Evolutionary conservation across 176 grass and related monocot genomes (phyloP), one percentile per base, ranked within the genome.

Genomic region (Carex kokanica): DNA sequence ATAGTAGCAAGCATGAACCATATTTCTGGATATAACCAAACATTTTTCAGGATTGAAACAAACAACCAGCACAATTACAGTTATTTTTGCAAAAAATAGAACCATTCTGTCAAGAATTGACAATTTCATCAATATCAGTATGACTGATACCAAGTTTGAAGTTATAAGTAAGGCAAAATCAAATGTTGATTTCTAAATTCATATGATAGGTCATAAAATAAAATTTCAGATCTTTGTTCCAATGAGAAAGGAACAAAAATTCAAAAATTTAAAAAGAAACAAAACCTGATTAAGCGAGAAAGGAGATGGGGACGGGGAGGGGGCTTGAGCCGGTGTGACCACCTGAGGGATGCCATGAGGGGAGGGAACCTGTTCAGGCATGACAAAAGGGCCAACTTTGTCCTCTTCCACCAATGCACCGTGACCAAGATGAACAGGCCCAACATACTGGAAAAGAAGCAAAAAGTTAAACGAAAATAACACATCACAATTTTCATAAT

Each of bases 221-320:
- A 59, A 41, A 81, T 68, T 4, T 16, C 5, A 86, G 52, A 66
- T 36, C 41, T 65, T 70, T 69, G 17, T 67, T 10, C 10, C 49
- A 60, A 81, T 67, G 14, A 80, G 47, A 3, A 65, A 54, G 51
- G 20, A 5, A 59, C 25, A 29, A 61, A 20, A 82, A 66, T 53
- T 52, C 52, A 29, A 61, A 20, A 82, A 75, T 53, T 52, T 16
- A 64, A 61, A 66, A 91, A 87, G 5, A 86, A 87, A 14, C 47
- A 78, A 64, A 64, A 98, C 95, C 95, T 98, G 95, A 84, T 64
- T 93, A 79, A 98, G 86, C 55, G 95, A 94, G 88, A 98, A 98
- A 11, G 91, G 86, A 61, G 90, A 88, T 10, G 92, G 84, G 0
- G 90, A 96, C 69, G 88, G 88, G 40, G 94, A 92, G 43, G 85